Evolutionary conservation across 306 rosid species (phyloP).

Genomic region (Cucumis hystrix): DNA sequence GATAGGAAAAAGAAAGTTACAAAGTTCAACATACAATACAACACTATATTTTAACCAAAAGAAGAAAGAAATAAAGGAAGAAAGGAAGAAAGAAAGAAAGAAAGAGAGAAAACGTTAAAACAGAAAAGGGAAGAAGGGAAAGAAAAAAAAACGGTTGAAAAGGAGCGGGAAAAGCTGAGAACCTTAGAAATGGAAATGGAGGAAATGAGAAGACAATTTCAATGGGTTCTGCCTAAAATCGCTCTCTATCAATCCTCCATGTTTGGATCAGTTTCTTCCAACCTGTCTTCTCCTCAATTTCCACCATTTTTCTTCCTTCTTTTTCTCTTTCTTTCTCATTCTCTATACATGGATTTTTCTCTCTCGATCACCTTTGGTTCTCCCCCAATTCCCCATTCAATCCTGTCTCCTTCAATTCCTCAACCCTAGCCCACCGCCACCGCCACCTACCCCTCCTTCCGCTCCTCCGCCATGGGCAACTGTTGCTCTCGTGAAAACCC

Average conservation of each 20-base stretch:
- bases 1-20: too few species aligned
- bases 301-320: conserved; percentile 11
- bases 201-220: neutral
- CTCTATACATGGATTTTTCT: conserved; percentile 14
- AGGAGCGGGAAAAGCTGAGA: neutral
- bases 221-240: conserved; percentile 24
- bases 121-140: too few species aligned
- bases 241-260: conserved; percentile 50
- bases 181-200: neutral
- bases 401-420: conserved; percentile 12
- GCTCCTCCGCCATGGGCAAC: conserved; percentile 61
- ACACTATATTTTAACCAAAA: too few species aligned
- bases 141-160: neutral
- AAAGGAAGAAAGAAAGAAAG: neutral
- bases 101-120: neutral
- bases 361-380: conserved; percentile 9
- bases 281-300: conserved; percentile 24
- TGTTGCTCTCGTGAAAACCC: conserved; percentile 73
- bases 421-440: conserved; percentile 4
- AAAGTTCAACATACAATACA: too few species aligned
- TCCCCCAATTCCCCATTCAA: conserved; percentile 33
- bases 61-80: too few species aligned
- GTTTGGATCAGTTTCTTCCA: conserved; percentile 27
- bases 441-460: neutral
- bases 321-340: conserved; percentile 5